Conservation (phyloP, 352 stramenopile genomes). For the Phytophthora rubi region DNA sequence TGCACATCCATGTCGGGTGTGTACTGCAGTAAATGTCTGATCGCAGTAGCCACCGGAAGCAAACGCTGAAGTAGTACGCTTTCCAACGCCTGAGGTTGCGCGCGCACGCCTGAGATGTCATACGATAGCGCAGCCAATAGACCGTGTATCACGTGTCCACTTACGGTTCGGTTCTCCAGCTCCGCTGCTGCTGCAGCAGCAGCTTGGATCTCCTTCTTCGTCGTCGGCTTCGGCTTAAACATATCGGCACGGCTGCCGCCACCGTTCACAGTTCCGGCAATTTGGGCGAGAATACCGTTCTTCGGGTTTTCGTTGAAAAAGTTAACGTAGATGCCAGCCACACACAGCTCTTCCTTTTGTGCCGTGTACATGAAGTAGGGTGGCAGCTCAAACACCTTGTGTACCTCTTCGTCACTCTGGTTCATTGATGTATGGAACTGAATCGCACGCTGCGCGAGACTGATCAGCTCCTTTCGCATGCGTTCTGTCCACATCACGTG, state of each 20-base stretch:
- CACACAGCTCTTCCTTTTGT: slow-evolving; percentile 85
- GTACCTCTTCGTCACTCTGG: slow-evolving; percentile 56
- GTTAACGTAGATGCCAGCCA: slow-evolving; percentile 90
- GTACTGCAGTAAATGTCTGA: slow-evolving; percentile 84
- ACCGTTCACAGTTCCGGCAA: slow-evolving; percentile 71
- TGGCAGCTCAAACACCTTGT: slow-evolving; percentile 81
- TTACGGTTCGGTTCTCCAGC: slow-evolving; percentile 59
- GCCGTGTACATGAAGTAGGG: slow-evolving; percentile 80
- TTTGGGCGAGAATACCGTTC: slow-evolving; percentile 72
- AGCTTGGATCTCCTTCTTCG: slow-evolving; percentile 50
- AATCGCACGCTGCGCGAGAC: slow-evolving; percentile 69
- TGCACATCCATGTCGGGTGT: slow-evolving; percentile 86
- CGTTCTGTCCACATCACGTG: slow-evolving; percentile 89
- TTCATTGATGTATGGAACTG: slow-evolving; percentile 75
- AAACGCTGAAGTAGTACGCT: slow-evolving; percentile 73
- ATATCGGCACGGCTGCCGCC: slow-evolving; percentile 33
- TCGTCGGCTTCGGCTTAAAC: slow-evolving; percentile 38
- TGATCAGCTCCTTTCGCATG: slow-evolving; percentile 81
- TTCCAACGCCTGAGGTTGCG: slow-evolving; percentile 72
- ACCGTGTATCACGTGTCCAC: slow-evolving; percentile 77
- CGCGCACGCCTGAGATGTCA: slow-evolving; percentile 75
- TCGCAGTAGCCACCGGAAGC: slow-evolving; percentile 78
- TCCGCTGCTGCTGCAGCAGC: slow-evolving; percentile 35
- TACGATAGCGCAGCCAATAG: slow-evolving; percentile 71
- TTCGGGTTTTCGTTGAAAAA: slow-evolving; percentile 90